These are phyloP conservation scores for Strobilomyces dryophilus DNA, from an alignment of 768 basidiomycete species.

Conservation along the genomic window DNA sequence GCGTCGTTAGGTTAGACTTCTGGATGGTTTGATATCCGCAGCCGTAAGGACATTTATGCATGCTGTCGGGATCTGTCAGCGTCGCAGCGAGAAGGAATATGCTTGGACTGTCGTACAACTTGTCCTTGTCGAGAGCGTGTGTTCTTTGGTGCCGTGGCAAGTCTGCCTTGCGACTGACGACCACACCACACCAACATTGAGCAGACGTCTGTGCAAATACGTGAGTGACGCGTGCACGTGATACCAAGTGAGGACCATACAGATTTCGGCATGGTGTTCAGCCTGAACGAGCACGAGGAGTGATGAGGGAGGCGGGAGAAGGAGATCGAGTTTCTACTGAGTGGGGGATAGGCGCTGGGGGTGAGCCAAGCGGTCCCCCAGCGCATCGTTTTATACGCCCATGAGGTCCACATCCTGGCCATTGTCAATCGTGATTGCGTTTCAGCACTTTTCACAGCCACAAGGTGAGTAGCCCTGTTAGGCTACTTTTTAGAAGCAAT, in stretches of 20 bases:
- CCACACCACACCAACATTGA: not conserved
- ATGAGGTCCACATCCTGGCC: conserved; percentile 11
- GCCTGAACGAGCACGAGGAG: not conserved
- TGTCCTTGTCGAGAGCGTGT: conserved; percentile 22
- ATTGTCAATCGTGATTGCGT: conserved; percentile 25
- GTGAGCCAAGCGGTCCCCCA: conserved; percentile 1
- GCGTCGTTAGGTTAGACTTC: conserved; percentile 22
- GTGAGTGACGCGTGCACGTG: not conserved
- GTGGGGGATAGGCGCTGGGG: not conserved
- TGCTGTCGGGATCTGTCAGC: conserved; percentile 18
- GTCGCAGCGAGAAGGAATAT: not conserved
- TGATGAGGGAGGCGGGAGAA: not conserved
- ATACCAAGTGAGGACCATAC: conserved; percentile 8
- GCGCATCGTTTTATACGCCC: conserved; percentile 18
- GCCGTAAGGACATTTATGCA: conserved; percentile 19
- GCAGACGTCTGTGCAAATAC: not conserved
- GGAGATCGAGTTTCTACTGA: not conserved
- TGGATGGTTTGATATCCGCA: conserved; percentile 27
- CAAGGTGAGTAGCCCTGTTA: conserved; percentile 10
- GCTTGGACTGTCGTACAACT: conserved; percentile 14
- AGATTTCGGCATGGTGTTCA: not conserved
- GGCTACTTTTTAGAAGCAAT: conserved; percentile 21
- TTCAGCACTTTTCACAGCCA: conserved; percentile 11
- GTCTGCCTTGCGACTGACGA: conserved; percentile 25
- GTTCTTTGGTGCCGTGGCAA: conserved; percentile 24